A percentile compares a stretch with the other conserved stretches of the same genome.
phyloP scores from a whole-genome alignment of 495 filamentous ascomycete species.

The Aspergillus mulundensis region DNA sequence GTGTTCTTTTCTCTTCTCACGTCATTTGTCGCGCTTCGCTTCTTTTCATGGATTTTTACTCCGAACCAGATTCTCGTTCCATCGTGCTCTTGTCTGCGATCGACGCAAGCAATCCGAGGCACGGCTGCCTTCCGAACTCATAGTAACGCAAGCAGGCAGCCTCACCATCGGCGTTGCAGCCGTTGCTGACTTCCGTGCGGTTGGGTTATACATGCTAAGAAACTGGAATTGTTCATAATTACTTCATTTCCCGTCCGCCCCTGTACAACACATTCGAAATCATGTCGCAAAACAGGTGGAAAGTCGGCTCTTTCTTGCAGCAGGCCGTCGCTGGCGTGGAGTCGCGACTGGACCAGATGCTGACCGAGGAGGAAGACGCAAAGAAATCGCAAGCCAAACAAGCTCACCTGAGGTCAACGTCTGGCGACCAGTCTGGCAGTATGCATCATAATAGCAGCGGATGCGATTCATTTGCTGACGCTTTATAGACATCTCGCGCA shows the following conservation, averaged over 20 bases:
- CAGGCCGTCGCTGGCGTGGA: constrained; percentile 93
- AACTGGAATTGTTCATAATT: background rate
- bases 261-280: constrained; percentile 10
- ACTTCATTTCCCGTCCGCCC: background rate
- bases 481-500: constrained; percentile 47
- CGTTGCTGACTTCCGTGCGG: constrained; percentile 6
- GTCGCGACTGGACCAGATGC: constrained; percentile 84
- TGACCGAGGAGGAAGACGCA: constrained; percentile 69
- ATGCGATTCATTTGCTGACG: constrained; percentile 19
- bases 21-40: background rate
- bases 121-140: constrained; percentile 2
- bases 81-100: constrained; percentile 1
- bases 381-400: constrained; percentile 24
- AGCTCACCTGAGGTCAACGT: constrained; percentile 22
- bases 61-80: constrained; percentile 11
- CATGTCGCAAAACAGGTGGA: constrained; percentile 49
- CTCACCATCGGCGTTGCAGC: background rate
- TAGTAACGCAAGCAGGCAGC: constrained; percentile 17
- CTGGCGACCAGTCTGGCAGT: constrained; percentile 21
- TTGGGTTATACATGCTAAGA: constrained; percentile 22
- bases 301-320: constrained; percentile 72
- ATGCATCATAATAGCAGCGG: constrained; percentile 1
- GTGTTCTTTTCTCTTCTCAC: background rate
- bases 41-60: constrained; percentile 11
- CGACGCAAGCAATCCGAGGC: constrained; percentile 4